These are phyloP conservation scores for Fusarium sp. DNA, from an alignment of 2,329 filamentous ascomycete species.

Conservation along the genomic window DNA sequence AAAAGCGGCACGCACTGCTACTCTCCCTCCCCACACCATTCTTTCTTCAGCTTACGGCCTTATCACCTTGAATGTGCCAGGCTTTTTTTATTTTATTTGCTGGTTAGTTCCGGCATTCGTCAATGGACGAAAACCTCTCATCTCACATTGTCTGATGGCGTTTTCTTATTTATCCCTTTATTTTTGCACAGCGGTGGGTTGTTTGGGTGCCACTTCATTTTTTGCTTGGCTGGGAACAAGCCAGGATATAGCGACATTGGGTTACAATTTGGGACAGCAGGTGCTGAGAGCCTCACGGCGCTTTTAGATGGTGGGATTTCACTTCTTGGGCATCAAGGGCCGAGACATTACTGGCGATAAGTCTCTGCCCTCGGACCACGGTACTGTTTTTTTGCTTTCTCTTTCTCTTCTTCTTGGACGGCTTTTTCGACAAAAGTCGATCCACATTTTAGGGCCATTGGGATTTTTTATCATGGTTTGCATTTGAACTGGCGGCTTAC, in stretches of 20 bases:
- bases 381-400: constrained; percentile 1
- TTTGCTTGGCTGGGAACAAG: constrained; percentile 36
- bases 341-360: constrained; percentile 24
- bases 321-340: constrained; percentile 12
- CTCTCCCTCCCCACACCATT: constrained; percentile 1
- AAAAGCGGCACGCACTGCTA: constrained; percentile 2
- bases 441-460: constrained; percentile 34
- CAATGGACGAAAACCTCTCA: constrained; percentile 23
- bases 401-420: constrained; percentile 22
- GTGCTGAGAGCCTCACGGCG: constrained; percentile 48
- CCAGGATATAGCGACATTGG: constrained; percentile 25
- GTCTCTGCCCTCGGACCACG: neutral
- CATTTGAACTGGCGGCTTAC: constrained; percentile 26
- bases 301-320: constrained; percentile 29
- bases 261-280: constrained; percentile 45
- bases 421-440: constrained; percentile 30
- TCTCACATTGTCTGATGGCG: constrained; percentile 25
- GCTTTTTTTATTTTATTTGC: constrained; percentile 1
- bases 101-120: constrained; percentile 26
- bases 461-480: constrained; percentile 37
- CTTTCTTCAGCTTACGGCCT: constrained; percentile 27
- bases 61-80: neutral
- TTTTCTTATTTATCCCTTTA: constrained; percentile 11
- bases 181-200: constrained; percentile 47
- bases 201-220: constrained; percentile 25